Percentiles rank a stretch among this genome's conserved stretches.
These are phyloP conservation scores for Physaria fendleri DNA, from an alignment of 345 rosid species.

Conservation along the genomic window DNA sequence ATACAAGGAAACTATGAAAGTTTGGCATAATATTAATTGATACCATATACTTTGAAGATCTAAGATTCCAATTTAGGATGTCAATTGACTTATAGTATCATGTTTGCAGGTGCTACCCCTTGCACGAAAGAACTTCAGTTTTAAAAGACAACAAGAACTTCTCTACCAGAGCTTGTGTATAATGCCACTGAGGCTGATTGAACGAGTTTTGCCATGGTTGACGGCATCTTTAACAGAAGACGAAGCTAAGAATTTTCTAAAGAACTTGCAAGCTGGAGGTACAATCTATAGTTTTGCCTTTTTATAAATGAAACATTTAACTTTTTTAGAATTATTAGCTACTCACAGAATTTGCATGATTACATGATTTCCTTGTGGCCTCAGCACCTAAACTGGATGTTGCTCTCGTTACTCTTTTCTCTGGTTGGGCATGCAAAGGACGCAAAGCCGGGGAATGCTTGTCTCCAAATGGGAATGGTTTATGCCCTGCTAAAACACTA, in stretches of 20 bases:
- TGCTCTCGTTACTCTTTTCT: constrained; percentile 73
- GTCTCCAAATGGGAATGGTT: constrained; percentile 51
- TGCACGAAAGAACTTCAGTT: constrained; percentile 65
- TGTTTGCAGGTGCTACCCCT: constrained; percentile 75
- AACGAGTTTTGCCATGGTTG: constrained; percentile 85
- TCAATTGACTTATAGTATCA: constrained; percentile 14
- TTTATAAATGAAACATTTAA: neutral
- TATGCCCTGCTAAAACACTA: constrained; percentile 48
- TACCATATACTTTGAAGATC: constrained; percentile 6
- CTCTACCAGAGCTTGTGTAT: constrained; percentile 77
- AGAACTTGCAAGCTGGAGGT: constrained; percentile 83
- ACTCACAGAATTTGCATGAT: constrained; percentile 9
- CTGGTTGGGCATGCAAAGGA: constrained; percentile 97
- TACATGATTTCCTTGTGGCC: constrained; percentile 15
- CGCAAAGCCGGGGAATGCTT: constrained; percentile 54
- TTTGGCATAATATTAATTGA: constrained; percentile 14
- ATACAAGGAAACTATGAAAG: constrained; percentile 18
- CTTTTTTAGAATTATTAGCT: constrained; percentile 1
- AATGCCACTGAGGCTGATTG: constrained; percentile 89
- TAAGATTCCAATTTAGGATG: constrained; percentile 16
- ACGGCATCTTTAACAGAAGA: constrained; percentile 57
- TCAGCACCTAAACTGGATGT: constrained; percentile 65
- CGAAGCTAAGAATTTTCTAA: constrained; percentile 65
- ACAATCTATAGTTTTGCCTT: constrained; percentile 7
- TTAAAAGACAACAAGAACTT: constrained; percentile 67